These are phyloP conservation scores for Chamaenerion angustifolium DNA, from an alignment of 345 rosid species.

Conservation along the genomic window DNA sequence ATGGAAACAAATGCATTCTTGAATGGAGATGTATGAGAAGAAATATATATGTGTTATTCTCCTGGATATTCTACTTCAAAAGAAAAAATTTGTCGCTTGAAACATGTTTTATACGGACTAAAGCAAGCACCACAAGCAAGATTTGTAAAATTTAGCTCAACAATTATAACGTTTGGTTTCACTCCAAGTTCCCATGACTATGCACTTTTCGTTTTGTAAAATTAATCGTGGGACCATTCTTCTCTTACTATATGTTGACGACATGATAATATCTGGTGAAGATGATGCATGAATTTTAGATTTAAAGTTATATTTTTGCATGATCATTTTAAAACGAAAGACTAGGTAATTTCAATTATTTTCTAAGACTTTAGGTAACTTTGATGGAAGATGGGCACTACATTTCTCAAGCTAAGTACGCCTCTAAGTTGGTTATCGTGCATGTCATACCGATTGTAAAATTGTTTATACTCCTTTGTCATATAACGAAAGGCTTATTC, in stretches of 20 bases:
- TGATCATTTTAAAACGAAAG: no score
- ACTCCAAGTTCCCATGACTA: no score
- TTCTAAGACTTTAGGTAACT: neutral
- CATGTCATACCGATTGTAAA: neutral
- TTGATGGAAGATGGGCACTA: neutral
- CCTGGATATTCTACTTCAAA: no score
- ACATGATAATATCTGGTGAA: no score
- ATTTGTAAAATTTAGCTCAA: neutral
- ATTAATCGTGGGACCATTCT: neutral
- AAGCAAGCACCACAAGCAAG: neutral
- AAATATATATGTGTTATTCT: no score
- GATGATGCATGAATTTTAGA: no score
- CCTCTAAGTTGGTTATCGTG: neutral
- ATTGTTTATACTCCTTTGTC: neutral
- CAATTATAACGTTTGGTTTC: no score
- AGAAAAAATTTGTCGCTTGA: no score
- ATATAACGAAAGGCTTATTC: no score
- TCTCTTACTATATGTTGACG: no score
- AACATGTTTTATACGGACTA: no score
- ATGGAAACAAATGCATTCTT: conserved; percentile 6
- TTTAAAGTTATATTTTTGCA: neutral
- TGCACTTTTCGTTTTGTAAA: neutral
- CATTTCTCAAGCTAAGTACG: neutral
- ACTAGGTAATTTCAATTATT: neutral
- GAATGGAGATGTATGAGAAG: conserved; percentile 5